phyloP scores from a whole-genome alignment of 192 early-diverging fungal genomes.

The Phycomyces nitens region DNA sequence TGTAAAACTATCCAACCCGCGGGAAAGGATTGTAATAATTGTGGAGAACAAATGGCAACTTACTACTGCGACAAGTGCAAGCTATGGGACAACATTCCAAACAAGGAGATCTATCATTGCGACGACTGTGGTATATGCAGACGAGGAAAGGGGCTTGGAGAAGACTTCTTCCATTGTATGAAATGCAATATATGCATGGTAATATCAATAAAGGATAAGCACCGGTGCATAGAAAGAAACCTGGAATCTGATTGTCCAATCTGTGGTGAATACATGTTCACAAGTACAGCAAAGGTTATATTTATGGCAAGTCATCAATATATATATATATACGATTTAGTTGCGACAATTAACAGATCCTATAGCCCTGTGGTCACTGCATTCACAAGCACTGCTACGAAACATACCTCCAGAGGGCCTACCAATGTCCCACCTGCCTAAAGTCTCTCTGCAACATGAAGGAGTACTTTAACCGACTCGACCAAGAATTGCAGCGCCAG shows the following conservation, averaged over 20 bases:
- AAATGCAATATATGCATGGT: conserved; percentile 91
- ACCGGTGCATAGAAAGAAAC: conserved; percentile 89
- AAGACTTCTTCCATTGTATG: conserved; percentile 89
- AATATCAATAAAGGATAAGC: conserved; percentile 64
- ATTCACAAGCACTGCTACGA: conserved; percentile 87
- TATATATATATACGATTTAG: not conserved
- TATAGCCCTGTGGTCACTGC: conserved; percentile 84
- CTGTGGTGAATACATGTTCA: conserved; percentile 94
- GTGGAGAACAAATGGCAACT: conserved; percentile 56
- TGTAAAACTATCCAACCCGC: conserved; percentile 80
- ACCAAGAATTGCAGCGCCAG: conserved; percentile 71
- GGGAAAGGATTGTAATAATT: conserved; percentile 70
- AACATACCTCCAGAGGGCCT: conserved; percentile 83
- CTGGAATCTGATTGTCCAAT: conserved; percentile 93
- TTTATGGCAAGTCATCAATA: conserved; percentile 65
- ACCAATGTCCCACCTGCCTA: conserved; percentile 93
- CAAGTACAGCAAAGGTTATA: conserved; percentile 73
- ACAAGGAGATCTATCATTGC: conserved; percentile 91
- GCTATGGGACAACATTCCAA: conserved; percentile 83
- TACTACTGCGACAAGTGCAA: conserved; percentile 92
- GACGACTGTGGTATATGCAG: conserved; percentile 91
- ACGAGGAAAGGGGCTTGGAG: conserved; percentile 71
- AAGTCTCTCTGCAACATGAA: conserved; percentile 87
- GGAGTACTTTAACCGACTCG: conserved; percentile 78
- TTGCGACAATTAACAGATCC: not conserved